phyloP scores from a whole-genome alignment of 257 asterid genomes.

The Perilla frutescens region DNA sequence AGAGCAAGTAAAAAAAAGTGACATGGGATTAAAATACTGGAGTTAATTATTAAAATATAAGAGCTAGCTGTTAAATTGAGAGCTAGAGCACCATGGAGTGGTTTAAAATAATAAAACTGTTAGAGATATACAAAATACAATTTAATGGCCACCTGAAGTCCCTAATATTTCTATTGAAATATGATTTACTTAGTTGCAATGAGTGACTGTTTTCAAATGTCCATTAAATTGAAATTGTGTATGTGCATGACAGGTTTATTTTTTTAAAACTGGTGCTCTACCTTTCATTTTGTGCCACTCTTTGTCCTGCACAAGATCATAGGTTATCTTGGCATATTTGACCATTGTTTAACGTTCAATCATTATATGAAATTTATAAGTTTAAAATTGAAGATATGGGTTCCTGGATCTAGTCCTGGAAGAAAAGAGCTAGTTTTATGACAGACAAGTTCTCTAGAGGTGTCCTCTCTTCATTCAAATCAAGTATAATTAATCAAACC shows the following conservation, averaged over 20 bases:
- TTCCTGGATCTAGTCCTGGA: background rate
- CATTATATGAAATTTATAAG: background rate
- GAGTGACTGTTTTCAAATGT: background rate
- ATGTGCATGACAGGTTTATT: background rate
- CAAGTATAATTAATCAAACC: background rate
- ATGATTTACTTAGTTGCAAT: background rate
- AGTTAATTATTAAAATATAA: background rate
- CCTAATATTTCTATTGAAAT: constrained; percentile 3
- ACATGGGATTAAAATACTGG: background rate
- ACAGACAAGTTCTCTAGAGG: background rate
- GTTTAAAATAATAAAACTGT: background rate
- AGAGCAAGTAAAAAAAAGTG: background rate
- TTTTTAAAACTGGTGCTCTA: background rate
- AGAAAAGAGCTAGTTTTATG: background rate
- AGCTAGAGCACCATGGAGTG: background rate
- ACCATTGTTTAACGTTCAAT: background rate
- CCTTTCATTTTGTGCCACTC: background rate
- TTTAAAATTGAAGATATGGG: background rate
- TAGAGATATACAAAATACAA: background rate
- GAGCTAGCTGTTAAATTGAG: background rate
- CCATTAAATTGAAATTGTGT: too few species aligned
- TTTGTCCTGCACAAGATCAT: background rate
- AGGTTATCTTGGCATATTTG: background rate
- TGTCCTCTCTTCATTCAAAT: constrained; percentile 1
- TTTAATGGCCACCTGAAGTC: constrained; percentile 1